Evolutionary conservation across 1,284 basidiomycete species (phyloP), one percentile per base, ranked within the genome.

Genomic region (Coriolopsis trogii): DNA sequence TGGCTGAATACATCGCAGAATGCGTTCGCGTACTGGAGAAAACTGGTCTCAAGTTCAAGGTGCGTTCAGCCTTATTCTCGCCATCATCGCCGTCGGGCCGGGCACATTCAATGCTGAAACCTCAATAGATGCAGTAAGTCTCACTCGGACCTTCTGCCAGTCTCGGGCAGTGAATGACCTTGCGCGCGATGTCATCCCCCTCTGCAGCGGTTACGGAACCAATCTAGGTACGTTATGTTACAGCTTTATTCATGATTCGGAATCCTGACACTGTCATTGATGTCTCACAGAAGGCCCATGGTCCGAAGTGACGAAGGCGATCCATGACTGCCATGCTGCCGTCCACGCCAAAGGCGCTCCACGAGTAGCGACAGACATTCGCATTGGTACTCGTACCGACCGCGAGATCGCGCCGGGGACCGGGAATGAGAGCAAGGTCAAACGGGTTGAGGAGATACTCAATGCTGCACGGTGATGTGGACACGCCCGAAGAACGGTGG

Each of bases 351-450:
- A 80, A 64, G 90, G 89, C 28, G 82, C 82, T 1, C 82, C 82
- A 18, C 82, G 90, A 39, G 77, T 90, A 34, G 86, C 91, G 21
- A 94, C 93, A 6, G 94, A 97, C 70, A 90, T 97, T 53, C 87
- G 94, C 25, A 95, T 97, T 51, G 94, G 94, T 37, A 97, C 94
- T 0, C 82, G 94, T 37, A 79, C 80, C 16, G 93, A 95, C 70
- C 80, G 84, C 47, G 72, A 80, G 25, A 80, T 87, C 30, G 69
- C 68, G 2, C 74, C 76, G 2, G 93, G 90, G 6, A 76, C 79
- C 38, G 91, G 85, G 4, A 95, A 95, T 61, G 81, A 82, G 21
- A 73, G 73, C 45, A 96, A 96, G 66, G 79, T 94, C 18, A 77
- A 78, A 50, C 81, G 93, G 12, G 92, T 96, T 2, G 78, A 90